Evolutionary conservation across 495 filamentous ascomycete genomes (phyloP).

Genomic region (Hypoxylon trugodes): DNA sequence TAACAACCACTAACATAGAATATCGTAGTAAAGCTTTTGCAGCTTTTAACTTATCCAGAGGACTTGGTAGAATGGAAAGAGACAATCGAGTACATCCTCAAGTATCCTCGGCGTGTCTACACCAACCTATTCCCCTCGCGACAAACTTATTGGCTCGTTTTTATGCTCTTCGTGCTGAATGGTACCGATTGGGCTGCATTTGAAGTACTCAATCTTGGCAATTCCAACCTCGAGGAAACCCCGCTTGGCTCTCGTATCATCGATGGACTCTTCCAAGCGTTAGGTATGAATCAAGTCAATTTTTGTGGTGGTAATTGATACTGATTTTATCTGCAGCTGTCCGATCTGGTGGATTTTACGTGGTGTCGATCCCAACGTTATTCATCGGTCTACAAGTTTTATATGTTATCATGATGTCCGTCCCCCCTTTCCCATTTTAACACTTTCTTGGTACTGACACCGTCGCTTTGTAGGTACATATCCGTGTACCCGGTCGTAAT

Average conservation of each 20-base stretch:
- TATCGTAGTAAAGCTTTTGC: constrained; percentile 39
- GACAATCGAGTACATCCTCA: constrained; percentile 82
- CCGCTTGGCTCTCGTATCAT: constrained; percentile 68
- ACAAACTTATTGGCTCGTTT: constrained; percentile 83
- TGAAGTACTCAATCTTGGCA: constrained; percentile 80
- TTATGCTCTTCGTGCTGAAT: constrained; percentile 77
- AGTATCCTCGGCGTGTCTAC: constrained; percentile 80
- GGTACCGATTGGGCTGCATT: constrained; percentile 84
- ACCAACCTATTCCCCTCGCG: constrained; percentile 82
- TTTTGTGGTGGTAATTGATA: background rate
- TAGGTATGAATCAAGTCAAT: constrained; percentile 48
- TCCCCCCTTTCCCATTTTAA: constrained; percentile 20
- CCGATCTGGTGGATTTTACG: constrained; percentile 83
- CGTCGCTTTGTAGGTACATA: constrained; percentile 67
- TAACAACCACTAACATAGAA: background rate
- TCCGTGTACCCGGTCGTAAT: constrained; percentile 80
- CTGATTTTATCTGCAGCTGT: constrained; percentile 61
- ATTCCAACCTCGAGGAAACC: constrained; percentile 65
- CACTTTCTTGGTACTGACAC: too few relatives aligned
- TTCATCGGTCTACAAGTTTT: constrained; percentile 78
- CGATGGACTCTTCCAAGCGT: constrained; percentile 84
- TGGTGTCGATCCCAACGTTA: constrained; percentile 74
- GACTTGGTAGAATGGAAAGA: constrained; percentile 55
- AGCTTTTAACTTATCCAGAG: constrained; percentile 36
- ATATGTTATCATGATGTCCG: constrained; percentile 87